These are phyloP conservation scores for Phenoliferia sp. DNA, from an alignment of 1,284 basidiomycete species.

Conservation along the genomic window DNA sequence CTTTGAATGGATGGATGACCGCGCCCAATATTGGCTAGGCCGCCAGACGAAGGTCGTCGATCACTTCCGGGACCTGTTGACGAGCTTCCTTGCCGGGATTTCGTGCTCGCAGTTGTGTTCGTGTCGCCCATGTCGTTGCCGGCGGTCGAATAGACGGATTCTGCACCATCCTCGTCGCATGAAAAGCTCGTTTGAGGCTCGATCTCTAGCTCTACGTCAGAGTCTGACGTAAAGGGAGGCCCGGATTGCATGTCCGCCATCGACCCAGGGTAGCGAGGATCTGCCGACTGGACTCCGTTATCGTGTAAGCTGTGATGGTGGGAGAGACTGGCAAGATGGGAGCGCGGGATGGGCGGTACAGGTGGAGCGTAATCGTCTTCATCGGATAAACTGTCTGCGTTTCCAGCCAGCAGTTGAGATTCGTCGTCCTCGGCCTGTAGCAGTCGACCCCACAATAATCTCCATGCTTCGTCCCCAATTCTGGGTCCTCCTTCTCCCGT, in stretches of 20 bases:
- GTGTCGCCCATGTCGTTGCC: not conserved
- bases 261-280: not conserved
- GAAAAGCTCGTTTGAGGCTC: slow-evolving; percentile 17
- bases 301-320: slow-evolving; percentile 1
- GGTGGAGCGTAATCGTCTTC: slow-evolving; percentile 48
- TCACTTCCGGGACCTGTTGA: too few relatives aligned
- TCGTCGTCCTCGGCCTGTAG: slow-evolving; percentile 62
- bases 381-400: slow-evolving; percentile 35
- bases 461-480: slow-evolving; percentile 77
- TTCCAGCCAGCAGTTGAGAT: slow-evolving; percentile 49
- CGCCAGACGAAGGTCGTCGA: too few relatives aligned
- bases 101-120: not conserved
- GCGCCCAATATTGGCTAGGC: slow-evolving; percentile 2
- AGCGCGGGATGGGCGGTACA: slow-evolving; percentile 47
- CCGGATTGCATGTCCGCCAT: not conserved
- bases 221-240: not conserved
- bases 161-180: slow-evolving; percentile 13
- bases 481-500: slow-evolving; percentile 63
- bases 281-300: not conserved
- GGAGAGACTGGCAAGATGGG: slow-evolving; percentile 6
- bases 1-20: not conserved
- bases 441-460: slow-evolving; percentile 67
- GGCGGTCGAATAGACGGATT: slow-evolving; percentile 11
- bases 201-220: slow-evolving; percentile 3
- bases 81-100: slow-evolving; percentile 3